phyloP scores from a whole-genome alignment of 352 stramenopile species.

The Aphanomyces invadans region DNA sequence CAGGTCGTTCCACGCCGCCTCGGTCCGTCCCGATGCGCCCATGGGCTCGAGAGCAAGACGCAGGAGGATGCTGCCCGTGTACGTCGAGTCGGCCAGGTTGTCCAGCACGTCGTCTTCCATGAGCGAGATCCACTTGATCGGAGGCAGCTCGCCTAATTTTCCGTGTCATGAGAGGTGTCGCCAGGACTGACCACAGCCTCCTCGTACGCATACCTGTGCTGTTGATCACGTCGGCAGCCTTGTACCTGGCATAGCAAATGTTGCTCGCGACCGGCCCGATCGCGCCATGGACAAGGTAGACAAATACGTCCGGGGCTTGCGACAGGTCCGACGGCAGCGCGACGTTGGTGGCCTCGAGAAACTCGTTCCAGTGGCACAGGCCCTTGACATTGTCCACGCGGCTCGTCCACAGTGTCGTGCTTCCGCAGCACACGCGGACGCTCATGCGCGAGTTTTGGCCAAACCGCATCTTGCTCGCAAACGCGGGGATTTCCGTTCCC shows the following conservation, averaged over 20 bases:
- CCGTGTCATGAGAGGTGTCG: too few relatives aligned
- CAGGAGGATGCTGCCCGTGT: constrained; percentile 76
- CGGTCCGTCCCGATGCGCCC: constrained; percentile 31
- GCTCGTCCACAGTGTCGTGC: constrained; percentile 44
- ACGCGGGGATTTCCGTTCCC: constrained; percentile 71
- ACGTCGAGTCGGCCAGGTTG: constrained; percentile 72
- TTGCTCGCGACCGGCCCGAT: constrained; percentile 43
- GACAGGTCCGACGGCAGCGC: constrained; percentile 57
- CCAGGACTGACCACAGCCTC: too few relatives aligned
- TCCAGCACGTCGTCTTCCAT: constrained; percentile 72
- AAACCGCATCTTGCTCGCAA: constrained; percentile 58
- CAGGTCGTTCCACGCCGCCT: constrained; percentile 47
- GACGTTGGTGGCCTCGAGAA: constrained; percentile 48
- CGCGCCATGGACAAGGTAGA: constrained; percentile 55
- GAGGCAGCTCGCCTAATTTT: constrained; percentile 29
- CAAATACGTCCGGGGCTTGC: constrained; percentile 72
- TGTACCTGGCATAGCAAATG: constrained; percentile 79
- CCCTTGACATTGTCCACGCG: constrained; percentile 55
- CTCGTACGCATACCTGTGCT: neutral
- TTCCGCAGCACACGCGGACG: constrained; percentile 59
- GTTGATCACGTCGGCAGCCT: constrained; percentile 28
- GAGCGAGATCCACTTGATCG: constrained; percentile 58
- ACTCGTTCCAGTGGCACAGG: constrained; percentile 75
- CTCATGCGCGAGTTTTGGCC: constrained; percentile 69
- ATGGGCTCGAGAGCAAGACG: constrained; percentile 53